Conservation (phyloP, 1,284 basidiomycete species). For the Cutaneotrichosporon cutaneum region DNA sequence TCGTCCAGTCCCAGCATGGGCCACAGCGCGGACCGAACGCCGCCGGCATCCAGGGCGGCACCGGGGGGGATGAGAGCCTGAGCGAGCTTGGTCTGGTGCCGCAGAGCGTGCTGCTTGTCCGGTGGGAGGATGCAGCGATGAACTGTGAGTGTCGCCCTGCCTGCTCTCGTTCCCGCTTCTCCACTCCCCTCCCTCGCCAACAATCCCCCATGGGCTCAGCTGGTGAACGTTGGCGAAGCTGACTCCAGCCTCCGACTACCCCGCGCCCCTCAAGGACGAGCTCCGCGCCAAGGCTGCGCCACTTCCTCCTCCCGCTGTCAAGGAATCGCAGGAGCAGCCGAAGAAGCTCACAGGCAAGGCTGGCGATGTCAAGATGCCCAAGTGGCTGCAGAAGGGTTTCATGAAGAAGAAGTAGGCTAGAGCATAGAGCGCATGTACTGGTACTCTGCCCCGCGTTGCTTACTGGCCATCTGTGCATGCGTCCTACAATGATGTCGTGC, state of each 20-base stretch:
- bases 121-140: conserved; percentile 48
- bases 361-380: conserved; percentile 18
- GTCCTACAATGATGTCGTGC: not conserved
- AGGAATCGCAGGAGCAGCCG: conserved; percentile 24
- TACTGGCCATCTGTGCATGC: not conserved
- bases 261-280: conserved; percentile 45
- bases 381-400: conserved; percentile 46
- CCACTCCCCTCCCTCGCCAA: not conserved
- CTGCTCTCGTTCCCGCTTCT: not conserved
- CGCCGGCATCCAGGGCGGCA: conserved; percentile 38
- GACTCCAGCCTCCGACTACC: conserved; percentile 34
- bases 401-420: conserved; percentile 43
- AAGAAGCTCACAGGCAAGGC: conserved; percentile 43
- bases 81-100: conserved; percentile 49
- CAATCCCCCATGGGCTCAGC: no score
- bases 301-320: conserved; percentile 33
- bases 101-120: conserved; percentile 49
- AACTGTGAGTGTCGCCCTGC: conserved; percentile 40
- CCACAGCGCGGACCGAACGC: conserved; percentile 29
- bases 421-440: not conserved
- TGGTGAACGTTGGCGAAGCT: not conserved
- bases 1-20: conserved; percentile 43
- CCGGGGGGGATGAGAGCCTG: conserved; percentile 44
- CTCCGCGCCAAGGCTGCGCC: conserved; percentile 43
- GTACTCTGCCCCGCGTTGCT: not conserved